A percentile compares a stretch with the other conserved stretches of the same genome.
phyloP scores from a whole-genome alignment of 495 filamentous ascomycete genomes.

The Talaromyces stipitatus region DNA sequence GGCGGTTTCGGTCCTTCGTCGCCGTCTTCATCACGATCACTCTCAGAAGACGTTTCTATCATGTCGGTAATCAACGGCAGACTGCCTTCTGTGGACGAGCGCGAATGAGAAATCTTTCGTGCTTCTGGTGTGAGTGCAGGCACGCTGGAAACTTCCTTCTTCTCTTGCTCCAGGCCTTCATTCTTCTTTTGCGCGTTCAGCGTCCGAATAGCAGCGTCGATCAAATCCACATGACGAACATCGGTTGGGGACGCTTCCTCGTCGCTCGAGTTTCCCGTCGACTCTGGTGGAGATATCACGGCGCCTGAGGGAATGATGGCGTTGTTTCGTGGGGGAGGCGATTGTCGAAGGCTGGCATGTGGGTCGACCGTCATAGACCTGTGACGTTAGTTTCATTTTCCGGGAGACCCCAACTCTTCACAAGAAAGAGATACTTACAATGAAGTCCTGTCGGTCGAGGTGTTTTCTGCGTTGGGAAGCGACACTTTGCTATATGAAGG shows the following conservation, averaged over 20 bases:
- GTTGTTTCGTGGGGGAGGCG: constrained; percentile 67
- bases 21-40: constrained; percentile 58
- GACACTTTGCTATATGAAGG: constrained; percentile 44
- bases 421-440: background rate
- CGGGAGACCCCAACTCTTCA: background rate
- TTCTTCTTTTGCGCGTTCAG: constrained; percentile 52
- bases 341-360: constrained; percentile 60
- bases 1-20: constrained; percentile 57
- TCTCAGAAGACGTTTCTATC: constrained; percentile 54
- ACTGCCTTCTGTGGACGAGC: constrained; percentile 77
- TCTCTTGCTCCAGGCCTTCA: constrained; percentile 29
- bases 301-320: constrained; percentile 69
- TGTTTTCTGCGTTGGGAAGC: constrained; percentile 10
- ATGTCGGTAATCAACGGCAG: constrained; percentile 44
- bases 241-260: constrained; percentile 59
- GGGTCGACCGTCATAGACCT: constrained; percentile 41
- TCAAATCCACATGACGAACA: constrained; percentile 60
- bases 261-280: constrained; percentile 67
- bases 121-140: constrained; percentile 35
- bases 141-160: constrained; percentile 27
- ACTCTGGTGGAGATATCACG: constrained; percentile 83
- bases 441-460: constrained; percentile 26
- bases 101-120: constrained; percentile 67
- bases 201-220: constrained; percentile 74
- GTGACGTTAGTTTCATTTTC: constrained; percentile 12